Conservation (phyloP, 306 rosid species). For the Quercus parvula region DNA sequence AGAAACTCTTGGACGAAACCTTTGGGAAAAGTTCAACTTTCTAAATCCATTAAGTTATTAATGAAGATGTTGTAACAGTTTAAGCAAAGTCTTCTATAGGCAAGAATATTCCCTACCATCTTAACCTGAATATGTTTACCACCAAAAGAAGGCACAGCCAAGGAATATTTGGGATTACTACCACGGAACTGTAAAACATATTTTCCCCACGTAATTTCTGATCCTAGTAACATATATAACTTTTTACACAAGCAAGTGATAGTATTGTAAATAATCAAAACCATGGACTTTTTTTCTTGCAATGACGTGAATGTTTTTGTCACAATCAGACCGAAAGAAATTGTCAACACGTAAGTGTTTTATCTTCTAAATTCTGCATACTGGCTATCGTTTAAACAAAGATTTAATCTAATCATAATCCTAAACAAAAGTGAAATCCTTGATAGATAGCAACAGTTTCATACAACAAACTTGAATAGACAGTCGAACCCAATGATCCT, state of each 20-base stretch:
- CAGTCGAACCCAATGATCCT: neutral
- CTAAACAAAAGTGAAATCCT: too few species aligned
- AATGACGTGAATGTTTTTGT: neutral
- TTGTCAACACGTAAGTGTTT: too few species aligned
- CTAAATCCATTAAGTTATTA: constrained; percentile 18
- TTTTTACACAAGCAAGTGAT: neutral
- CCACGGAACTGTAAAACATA: neutral
- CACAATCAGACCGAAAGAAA: neutral
- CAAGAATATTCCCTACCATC: constrained; percentile 28
- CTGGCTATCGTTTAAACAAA: too few species aligned
- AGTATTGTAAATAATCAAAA: neutral
- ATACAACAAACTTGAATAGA: neutral
- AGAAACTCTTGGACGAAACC: constrained; percentile 42
- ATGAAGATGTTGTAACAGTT: constrained; percentile 30
- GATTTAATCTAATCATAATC: too few species aligned
- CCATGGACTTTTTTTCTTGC: neutral
- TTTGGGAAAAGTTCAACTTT: constrained; percentile 7
- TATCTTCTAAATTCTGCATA: too few species aligned
- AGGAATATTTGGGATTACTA: neutral
- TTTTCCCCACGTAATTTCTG: neutral
- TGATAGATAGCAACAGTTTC: neutral
- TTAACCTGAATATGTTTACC: neutral
- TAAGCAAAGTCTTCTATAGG: constrained; percentile 12
- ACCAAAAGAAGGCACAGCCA: constrained; percentile 4
- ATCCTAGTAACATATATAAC: neutral